Evolutionary conservation across 1,284 basidiomycete species (phyloP), one percentile per base, ranked within the genome.

Genomic region (Mycena citricolor): DNA sequence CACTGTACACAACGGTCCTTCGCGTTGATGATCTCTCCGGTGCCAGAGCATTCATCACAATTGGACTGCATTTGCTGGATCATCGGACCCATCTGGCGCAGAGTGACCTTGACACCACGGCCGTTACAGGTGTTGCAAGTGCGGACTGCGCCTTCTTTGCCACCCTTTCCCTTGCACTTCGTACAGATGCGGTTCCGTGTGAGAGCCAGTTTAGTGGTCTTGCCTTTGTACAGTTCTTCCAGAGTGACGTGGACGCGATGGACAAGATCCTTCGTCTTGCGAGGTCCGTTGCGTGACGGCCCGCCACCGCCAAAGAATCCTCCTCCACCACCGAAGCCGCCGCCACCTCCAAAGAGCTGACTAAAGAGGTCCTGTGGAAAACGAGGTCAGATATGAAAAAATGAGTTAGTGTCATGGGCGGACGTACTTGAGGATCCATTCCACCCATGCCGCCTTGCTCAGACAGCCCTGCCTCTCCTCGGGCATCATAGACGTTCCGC

Each of bases 21-120:
- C 45, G 76, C 65, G 69, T 94, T 93, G 74, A 99, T 97, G 59
- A 91, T 78, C 70, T 99, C 95, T 54, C 97, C 97, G 17, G 82
- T 79, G 24, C 92, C 97, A 41, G 77, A 78, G 67, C 97, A 99
- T 24, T 97, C 94, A 61, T 88, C 83, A 72, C 97, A 99, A 39
- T 85, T 79, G 55, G 93, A 90, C 66, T 99, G 97, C 60, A 99
- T 91, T 70, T 99, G 97, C 71, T 99, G 97, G 58, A 99, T 93
- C 97, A 99, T 99, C 13, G 97, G 97, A 26, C 97, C 97, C 80
- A 97, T 87, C 68, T 98, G 95, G 51, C 97, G 89, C 49, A 98
- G 74, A 45, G 88, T 91, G 59, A 98, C 71, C 67, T 88, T 91
- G 71, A 97, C 72, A 64, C 97, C 97, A 58, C 93, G 90, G 55